Base-by-base conservation (phyloP, 192 early-diverging fungal species). In the Linnemannia exigua region DNA sequence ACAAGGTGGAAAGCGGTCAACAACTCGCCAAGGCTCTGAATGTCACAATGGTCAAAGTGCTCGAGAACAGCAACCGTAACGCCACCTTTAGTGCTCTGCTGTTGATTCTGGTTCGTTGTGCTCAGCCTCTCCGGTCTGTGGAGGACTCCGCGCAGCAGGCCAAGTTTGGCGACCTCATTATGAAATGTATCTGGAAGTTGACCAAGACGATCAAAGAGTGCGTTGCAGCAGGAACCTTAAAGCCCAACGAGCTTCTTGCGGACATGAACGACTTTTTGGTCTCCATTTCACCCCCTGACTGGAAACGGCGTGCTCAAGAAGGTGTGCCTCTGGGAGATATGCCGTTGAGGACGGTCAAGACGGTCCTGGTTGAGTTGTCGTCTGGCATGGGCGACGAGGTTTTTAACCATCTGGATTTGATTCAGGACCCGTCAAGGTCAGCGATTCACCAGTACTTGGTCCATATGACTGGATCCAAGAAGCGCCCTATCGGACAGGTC, bases 131-230 rank as follows among this genome's bases (percentile, higher is more conserved):
- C 77, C 77, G 91, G 72, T 77, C 90, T 66, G 73, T 92, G 74
- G 84, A 91, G 33, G 81, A 92, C 78, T 68, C 91, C 72, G 67
- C 85, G 4, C 44, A 80, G 19, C 88, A 95, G 79, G 90, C 92
- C 33, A 95, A 95, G 80, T 95, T 95, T 81, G 95, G 94, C 38
- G 97, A 99, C 81, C 87, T 98, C 44, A 93, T 96, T 22, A 97
- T 99, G 96, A 97, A 97, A 87, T 99, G 99, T 72, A 78, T 99
- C 58, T 99, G 99, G 99, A 97, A 98, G 71, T 82, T 98, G 44
- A 95, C 98, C 36, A 99, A 99, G 89, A 86, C 93, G 7, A 89
- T 99, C 68, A 91, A 95, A 38, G 88, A 93, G 41, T 93, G 96
- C 36, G 75, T 98, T 5, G 78, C 93, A 7, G 79, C 89, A 11